phyloP scores from a whole-genome alignment of 1,284 basidiomycete species.

The Fistulina hepatica region DNA sequence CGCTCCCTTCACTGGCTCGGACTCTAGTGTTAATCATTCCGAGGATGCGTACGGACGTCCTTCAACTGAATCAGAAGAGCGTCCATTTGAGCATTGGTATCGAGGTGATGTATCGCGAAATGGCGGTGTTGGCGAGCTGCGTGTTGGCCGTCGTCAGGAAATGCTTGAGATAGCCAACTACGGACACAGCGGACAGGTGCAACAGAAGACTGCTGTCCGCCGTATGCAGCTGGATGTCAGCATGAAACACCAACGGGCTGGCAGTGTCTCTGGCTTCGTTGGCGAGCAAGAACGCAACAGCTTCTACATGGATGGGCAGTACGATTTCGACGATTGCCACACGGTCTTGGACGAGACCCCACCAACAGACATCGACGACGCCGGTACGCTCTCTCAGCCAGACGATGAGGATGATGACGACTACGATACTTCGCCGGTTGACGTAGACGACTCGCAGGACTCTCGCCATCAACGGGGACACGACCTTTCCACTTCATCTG shows the following conservation, averaged over 20 bases:
- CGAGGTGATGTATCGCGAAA: slow-evolving; percentile 69
- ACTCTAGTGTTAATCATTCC: slow-evolving; percentile 18
- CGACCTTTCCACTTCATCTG: slow-evolving; percentile 18
- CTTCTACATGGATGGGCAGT: slow-evolving; percentile 51
- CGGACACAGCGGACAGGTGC: slow-evolving; percentile 39
- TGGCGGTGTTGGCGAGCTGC: slow-evolving; percentile 67
- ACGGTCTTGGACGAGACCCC: slow-evolving; percentile 62
- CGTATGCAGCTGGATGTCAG: slow-evolving; percentile 19
- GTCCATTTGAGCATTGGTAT: slow-evolving; percentile 75
- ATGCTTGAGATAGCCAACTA: slow-evolving; percentile 78
- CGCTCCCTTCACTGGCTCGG: slow-evolving; percentile 31
- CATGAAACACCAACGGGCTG: no score
- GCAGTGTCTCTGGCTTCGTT: slow-evolving; percentile 16
- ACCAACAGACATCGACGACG: slow-evolving; percentile 51
- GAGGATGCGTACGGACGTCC: slow-evolving; percentile 27
- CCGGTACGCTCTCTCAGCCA: slow-evolving; percentile 22
- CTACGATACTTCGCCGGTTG: slow-evolving; percentile 12
- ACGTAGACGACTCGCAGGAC: slow-evolving; percentile 14
- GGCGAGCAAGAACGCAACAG: slow-evolving; percentile 39
- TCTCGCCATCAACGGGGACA: no score
- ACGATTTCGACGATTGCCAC: slow-evolving; percentile 27
- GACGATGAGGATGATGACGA: slow-evolving; percentile 14
- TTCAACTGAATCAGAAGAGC: slow-evolving; percentile 67
- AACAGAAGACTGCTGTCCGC: slow-evolving; percentile 18
- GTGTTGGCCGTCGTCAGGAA: slow-evolving; percentile 57